Conservation (phyloP, 768 basidiomycete species). For the Tulasnella calospora region DNA sequence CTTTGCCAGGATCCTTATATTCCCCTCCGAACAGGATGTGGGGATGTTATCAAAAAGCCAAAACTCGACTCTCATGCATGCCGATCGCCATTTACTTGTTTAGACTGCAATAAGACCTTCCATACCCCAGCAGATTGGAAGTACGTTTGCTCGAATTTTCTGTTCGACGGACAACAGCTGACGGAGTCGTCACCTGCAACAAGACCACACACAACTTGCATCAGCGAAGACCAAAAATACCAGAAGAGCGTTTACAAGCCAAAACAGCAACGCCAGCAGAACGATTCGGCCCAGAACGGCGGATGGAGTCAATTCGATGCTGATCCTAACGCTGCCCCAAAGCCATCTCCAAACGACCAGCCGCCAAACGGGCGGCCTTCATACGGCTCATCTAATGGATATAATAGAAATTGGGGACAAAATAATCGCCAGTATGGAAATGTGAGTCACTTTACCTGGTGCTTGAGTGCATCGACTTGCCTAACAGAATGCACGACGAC, state of each 20-base stretch:
- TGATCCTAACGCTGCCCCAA: neutral
- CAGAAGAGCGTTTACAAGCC: constrained; percentile 74
- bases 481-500: neutral
- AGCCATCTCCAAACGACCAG: neutral
- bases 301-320: neutral
- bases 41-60: constrained; percentile 88
- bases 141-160: constrained; percentile 30
- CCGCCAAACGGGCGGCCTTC: neutral
- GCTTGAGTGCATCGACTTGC: neutral
- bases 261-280: constrained; percentile 10
- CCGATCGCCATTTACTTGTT: constrained; percentile 66
- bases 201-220: constrained; percentile 62
- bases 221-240: constrained; percentile 91
- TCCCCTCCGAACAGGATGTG: constrained; percentile 51
- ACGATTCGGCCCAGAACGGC: neutral
- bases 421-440: neutral
- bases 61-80: constrained; percentile 82
- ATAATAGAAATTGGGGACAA: neutral
- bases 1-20: neutral
- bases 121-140: constrained; percentile 71
- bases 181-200: neutral
- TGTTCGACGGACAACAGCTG: neutral
- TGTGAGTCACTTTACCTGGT: neutral
- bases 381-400: neutral
- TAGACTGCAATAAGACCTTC: constrained; percentile 87